Conservation (phyloP, 805 yeast genomes). For the Wickerhamomyces sydowiorum region DNA sequence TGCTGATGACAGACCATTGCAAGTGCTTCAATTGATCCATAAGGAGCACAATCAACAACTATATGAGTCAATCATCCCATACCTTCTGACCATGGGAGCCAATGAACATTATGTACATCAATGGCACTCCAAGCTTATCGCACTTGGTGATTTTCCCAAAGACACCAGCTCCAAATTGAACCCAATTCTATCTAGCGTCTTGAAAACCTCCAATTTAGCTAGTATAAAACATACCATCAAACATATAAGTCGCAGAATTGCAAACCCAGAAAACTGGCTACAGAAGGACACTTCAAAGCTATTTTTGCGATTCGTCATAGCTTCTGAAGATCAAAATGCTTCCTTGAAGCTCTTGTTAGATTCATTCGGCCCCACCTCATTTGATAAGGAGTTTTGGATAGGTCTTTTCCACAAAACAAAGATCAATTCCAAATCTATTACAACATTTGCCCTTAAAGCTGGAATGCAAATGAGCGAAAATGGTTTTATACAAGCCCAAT, state of each 20-base stretch:
- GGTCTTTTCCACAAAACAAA: neutral
- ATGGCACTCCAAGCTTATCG: conserved; percentile 12
- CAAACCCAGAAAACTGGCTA: conserved; percentile 9
- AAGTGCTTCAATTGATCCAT: conserved; percentile 8
- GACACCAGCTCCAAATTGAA: conserved; percentile 10
- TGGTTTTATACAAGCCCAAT: neutral
- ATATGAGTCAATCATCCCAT: conserved; percentile 7
- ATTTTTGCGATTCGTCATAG: neutral
- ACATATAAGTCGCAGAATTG: too few species aligned
- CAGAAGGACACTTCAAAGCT: conserved; percentile 6
- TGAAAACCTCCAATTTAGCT: conserved; percentile 6
- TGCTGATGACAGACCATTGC: conserved; percentile 3
- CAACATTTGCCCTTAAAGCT: neutral
- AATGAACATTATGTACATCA: conserved; percentile 5
- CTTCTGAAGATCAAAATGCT: neutral
- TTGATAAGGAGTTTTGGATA: neutral
- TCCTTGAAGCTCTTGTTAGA: neutral
- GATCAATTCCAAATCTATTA: neutral
- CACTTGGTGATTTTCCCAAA: conserved; percentile 12
- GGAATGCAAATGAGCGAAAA: neutral
- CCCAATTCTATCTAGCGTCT: conserved; percentile 9
- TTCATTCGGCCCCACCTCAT: neutral
- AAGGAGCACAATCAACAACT: neutral
- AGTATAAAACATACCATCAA: conserved; percentile 11
- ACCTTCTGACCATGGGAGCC: conserved; percentile 5